Evolutionary conservation across 2,329 filamentous ascomycete genomes (phyloP).

Genomic region (Phaeomoniella chlamydospora): DNA sequence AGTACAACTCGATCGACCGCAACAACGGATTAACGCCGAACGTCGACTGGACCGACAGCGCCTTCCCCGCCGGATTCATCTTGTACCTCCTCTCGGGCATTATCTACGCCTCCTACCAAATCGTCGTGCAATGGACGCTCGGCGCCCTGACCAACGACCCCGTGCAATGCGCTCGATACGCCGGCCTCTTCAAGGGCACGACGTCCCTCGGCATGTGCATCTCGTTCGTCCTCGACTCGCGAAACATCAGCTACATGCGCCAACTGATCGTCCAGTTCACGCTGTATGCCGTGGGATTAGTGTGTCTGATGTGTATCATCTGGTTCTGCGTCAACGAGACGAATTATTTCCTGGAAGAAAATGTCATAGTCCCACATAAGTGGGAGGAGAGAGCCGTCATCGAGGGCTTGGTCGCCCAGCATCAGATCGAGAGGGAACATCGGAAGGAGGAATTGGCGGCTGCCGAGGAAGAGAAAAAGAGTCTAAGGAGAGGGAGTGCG

Average conservation of each 20-base stretch:
- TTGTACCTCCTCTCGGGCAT: slow-evolving; percentile 7
- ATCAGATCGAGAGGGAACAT: slow-evolving; percentile 6
- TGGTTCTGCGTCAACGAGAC: slow-evolving; percentile 8
- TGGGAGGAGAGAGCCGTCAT: slow-evolving; percentile 6
- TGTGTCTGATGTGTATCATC: slow-evolving; percentile 6
- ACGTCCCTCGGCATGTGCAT: slow-evolving; percentile 10
- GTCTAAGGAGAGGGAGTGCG: too few species aligned
- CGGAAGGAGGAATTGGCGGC: slow-evolving; percentile 6
- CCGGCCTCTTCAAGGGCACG: slow-evolving; percentile 9
- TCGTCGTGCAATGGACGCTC: slow-evolving; percentile 8
- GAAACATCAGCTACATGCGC: slow-evolving; percentile 8
- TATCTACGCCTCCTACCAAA: slow-evolving; percentile 8
- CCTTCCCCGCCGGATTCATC: slow-evolving; percentile 6
- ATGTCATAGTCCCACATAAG: slow-evolving; percentile 10
- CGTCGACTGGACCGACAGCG: slow-evolving; percentile 7
- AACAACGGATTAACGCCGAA: slow-evolving; percentile 2
- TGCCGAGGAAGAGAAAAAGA: too few species aligned
- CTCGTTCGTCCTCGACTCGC: slow-evolving; percentile 10
- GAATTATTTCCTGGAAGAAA: slow-evolving; percentile 11
- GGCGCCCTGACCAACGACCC: slow-evolving; percentile 9
- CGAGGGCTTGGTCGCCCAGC: slow-evolving; percentile 6
- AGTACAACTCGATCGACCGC: slow-evolving; percentile 5
- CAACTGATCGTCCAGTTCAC: slow-evolving; percentile 10
- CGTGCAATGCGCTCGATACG: slow-evolving; percentile 5
- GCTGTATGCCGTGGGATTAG: slow-evolving; percentile 7